These are phyloP conservation scores for Aspergillus funiculosus DNA, from an alignment of 495 filamentous ascomycete species.

Conservation along the genomic window DNA sequence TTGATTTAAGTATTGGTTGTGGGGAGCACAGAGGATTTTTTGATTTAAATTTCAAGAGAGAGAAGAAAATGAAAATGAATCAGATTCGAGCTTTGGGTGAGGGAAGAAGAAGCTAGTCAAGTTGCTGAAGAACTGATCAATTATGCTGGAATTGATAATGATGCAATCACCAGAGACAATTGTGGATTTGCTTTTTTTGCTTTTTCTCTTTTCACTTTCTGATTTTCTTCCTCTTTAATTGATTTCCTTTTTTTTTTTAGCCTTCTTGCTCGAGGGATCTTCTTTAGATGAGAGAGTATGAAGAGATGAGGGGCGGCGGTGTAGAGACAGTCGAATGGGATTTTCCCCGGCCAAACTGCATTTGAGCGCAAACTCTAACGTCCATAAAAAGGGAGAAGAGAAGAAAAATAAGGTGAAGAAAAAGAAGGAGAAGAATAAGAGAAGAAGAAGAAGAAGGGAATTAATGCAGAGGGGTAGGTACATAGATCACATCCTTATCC, in stretches of 20 bases:
- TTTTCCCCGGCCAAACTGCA: too few species aligned
- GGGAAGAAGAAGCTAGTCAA: background rate
- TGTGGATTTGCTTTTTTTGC: constrained; percentile 2
- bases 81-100: background rate
- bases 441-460: background rate
- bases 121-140: background rate
- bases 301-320: constrained; percentile 1
- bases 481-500: too few species aligned
- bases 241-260: background rate
- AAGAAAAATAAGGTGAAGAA: background rate
- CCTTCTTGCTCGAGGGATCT: background rate
- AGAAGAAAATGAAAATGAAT: too few species aligned
- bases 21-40: constrained; percentile 6
- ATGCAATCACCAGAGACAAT: constrained; percentile 7
- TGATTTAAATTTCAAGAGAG: constrained; percentile 6
- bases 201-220: constrained; percentile 1
- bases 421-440: background rate
- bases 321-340: background rate
- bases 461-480: background rate
- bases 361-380: constrained; percentile 5
- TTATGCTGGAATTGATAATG: constrained; percentile 3
- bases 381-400: background rate
- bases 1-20: constrained; percentile 6
- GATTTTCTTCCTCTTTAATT: background rate
- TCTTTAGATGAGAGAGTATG: background rate